Evolutionary conservation across 2,329 filamentous ascomycete genomes (phyloP).

Genomic region (Fusarium staphyleae): DNA sequence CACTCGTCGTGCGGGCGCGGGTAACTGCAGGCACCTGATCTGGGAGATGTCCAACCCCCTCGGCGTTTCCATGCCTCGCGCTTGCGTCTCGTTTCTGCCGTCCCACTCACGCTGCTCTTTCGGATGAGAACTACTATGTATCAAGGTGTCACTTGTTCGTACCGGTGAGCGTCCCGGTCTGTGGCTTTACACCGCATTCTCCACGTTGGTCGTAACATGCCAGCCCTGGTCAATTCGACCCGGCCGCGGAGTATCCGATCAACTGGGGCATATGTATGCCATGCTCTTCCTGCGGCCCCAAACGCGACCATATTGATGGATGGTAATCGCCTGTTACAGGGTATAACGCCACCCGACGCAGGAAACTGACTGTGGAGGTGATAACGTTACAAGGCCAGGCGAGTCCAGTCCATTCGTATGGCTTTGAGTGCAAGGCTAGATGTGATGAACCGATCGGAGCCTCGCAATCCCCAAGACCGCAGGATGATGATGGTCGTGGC

Average conservation of each 20-base stretch:
- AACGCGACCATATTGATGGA: conserved; percentile 35
- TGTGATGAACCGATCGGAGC: conserved; percentile 2
- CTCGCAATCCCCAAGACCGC: conserved; percentile 9
- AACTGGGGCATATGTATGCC: conserved; percentile 20
- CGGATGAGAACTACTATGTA: conserved; percentile 13
- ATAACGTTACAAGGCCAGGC: neutral
- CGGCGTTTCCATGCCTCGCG: conserved; percentile 19
- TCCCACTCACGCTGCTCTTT: conserved; percentile 23
- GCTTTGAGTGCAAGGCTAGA: neutral
- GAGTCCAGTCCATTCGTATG: conserved; percentile 1
- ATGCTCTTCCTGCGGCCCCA: conserved; percentile 37
- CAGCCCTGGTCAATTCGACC: conserved; percentile 20
- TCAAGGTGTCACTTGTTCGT: conserved; percentile 12
- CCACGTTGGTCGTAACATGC: conserved; percentile 21
- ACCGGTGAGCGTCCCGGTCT: conserved; percentile 6
- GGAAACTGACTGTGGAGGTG: conserved; percentile 13
- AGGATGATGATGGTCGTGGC: conserved; percentile 13
- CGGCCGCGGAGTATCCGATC: conserved; percentile 28
- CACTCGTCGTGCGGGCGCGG: conserved; percentile 15
- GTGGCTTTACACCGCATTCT: conserved; percentile 22
- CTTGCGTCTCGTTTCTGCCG: conserved; percentile 38
- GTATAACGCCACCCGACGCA: conserved; percentile 33
- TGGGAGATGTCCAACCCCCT: conserved; percentile 20
- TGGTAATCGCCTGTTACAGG: conserved; percentile 20
- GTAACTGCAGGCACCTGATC: conserved; percentile 26